Base-by-base conservation (phyloP, 352 stramenopile species). In the Saprolegnia diclina region DNA sequence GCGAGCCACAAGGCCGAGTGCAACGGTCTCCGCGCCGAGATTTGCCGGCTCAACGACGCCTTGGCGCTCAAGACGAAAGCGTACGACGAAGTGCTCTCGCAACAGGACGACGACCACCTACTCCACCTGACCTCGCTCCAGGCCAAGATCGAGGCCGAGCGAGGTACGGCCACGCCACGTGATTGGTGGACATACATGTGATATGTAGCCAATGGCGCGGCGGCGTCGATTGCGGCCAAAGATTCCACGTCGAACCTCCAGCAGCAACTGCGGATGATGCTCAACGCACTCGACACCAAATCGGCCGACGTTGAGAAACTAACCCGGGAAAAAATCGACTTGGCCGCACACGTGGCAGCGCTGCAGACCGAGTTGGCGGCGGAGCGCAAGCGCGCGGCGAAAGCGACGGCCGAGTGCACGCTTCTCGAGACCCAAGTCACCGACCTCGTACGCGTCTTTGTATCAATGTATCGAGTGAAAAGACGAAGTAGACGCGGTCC, bases 211-310 rank as follows among this genome's bases (percentile, higher is more conserved):
- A 14, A 32, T 6, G 40, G 22, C 14, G 40, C 5, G 37, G 57
- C 44, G 38, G 57, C 21, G 35, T 11, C 37, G 13, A 40, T 54
- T 3, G 40, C 37, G 40, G n/a, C 48, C 0, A 65, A 77, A 5
- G 24, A 66, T 5, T 63, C 74, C 16, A 67, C 46, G 9, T 29
- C 55, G 16, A 65, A 56, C 11, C 68, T 85, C 3, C 57, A 74
- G 32, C 19, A 54, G 0, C 74, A 90, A 45, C 73, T 90, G 14
- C 72, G 77, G 24, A 65, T 76, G 5, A 80, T 76, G 16, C 72
- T 73, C 10, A 76, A 66, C 40, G 57, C 57, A 5, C 22, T 66
- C 9, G 26, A 22, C 11, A 66, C 38, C 35, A 66, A 66, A 21
- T 37, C 37, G 37, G 42, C 38, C 18, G 37, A 35, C 16, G 32